Percentiles rank a stretch among this genome's conserved stretches.
Evolutionary conservation across 768 basidiomycete species (phyloP).

Genomic region (Sistotremastrum niveocremeum): DNA sequence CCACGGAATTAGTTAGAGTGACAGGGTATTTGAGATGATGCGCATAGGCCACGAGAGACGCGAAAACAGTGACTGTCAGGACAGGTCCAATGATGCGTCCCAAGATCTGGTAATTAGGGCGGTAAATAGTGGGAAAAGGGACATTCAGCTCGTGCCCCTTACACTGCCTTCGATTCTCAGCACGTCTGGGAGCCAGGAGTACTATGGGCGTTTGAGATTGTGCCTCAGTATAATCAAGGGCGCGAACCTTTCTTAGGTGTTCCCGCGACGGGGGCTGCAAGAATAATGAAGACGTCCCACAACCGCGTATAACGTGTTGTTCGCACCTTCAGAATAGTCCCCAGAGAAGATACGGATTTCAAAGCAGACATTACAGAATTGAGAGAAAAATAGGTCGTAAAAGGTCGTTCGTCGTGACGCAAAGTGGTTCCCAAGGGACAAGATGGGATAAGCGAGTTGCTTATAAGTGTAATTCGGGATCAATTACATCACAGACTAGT

Average conservation of each 20-base stretch:
- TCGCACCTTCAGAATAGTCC: background rate
- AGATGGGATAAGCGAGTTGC: no score
- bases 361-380: background rate
- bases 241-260: conserved; percentile 9
- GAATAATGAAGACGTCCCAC: no score
- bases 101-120: conserved; percentile 40
- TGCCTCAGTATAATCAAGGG: background rate
- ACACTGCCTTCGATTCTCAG: conserved; percentile 75
- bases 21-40: conserved; percentile 44
- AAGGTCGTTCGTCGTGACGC: no score
- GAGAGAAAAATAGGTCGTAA: no score
- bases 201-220: conserved; percentile 25
- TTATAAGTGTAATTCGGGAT: no score
- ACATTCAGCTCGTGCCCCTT: conserved; percentile 15
- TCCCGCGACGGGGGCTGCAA: background rate
- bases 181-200: conserved; percentile 85
- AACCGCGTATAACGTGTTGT: background rate
- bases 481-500: no score
- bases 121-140: background rate
- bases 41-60: conserved; percentile 45
- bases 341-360: conserved; percentile 5
- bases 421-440: no score
- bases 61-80: conserved; percentile 67
- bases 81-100: conserved; percentile 67
- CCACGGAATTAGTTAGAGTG: conserved; percentile 66